Base-by-base conservation (phyloP, 108 stramenopile genomes). In the Nitzschia sp. region DNA sequence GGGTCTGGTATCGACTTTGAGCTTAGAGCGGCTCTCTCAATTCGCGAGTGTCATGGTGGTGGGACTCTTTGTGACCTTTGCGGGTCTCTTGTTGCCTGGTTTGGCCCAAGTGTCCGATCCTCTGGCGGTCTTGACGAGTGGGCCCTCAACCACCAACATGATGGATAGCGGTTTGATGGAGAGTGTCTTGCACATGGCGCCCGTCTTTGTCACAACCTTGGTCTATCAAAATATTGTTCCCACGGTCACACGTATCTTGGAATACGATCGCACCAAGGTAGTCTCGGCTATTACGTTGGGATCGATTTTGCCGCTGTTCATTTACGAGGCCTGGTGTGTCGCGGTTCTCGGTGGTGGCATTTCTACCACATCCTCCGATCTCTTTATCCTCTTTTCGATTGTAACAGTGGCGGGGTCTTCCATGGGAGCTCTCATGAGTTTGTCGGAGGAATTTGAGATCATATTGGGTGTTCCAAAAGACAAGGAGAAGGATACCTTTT, bases 171-270 rank as follows among this genome's bases (percentile, higher is more conserved):
- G 61, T 30, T 63, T 66, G 35, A 67, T 63, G 11, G 65, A 64
- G 41, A 44, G 32, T 27, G 36, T 72, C 1, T 64, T 41, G 47
- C 77, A 60, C 2, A 69, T 81, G 27, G 71, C 76, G 3, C 91
- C 91, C 0, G 68, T 92, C 16, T 44, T 92, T 16, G 44, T 89
- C 0, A 80, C 83, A 3, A 68, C 58, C 25, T 54, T 87, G 50
- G 76, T 85, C 17, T 89, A 79, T 68, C 91, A 92, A 60, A 92
- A 92, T 62, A 89, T 92, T 70, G 86, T 92, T 3, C 91, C 91
- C 26, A 80, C 83, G 34, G 63, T 92, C 16, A 80, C 82, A 35
- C 81, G 85, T 53, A 45, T 89, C 5, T 44, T 89, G 22, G 65
- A 87, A 23, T 92, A 89, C 63, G 86, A 89, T 48, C 71, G 91